These are phyloP conservation scores for Eucommia ulmoides DNA, from an alignment of 257 asterid species.

Conservation along the genomic window DNA sequence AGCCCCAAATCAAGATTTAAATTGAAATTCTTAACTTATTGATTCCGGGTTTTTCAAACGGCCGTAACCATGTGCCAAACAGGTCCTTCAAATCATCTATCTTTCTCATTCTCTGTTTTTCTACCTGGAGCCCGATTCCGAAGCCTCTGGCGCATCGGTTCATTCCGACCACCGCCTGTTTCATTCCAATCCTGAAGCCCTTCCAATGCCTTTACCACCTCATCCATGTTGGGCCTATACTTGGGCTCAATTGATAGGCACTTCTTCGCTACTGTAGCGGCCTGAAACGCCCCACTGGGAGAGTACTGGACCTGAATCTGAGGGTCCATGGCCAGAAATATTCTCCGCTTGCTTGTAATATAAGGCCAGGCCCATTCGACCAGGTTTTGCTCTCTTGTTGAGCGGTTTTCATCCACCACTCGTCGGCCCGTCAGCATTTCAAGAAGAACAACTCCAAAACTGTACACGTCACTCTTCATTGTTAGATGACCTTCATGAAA, in stretches of 20 bases:
- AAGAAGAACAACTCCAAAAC: constrained; percentile 66
- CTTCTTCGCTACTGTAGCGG: constrained; percentile 41
- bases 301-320: constrained; percentile 58
- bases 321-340: constrained; percentile 39
- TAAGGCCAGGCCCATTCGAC: constrained; percentile 61
- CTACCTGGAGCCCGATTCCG: too few relatives aligned
- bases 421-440: constrained; percentile 59
- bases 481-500: constrained; percentile 49
- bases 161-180: neutral
- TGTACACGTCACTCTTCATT: constrained; percentile 56
- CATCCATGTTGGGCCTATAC: constrained; percentile 41
- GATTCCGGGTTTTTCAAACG: too few relatives aligned
- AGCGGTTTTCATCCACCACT: constrained; percentile 55
- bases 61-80: too few relatives aligned
- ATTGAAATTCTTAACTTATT: too few relatives aligned
- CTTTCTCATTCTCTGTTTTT: too few relatives aligned
- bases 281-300: constrained; percentile 24
- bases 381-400: constrained; percentile 55
- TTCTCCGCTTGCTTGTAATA: constrained; percentile 40
- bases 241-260: constrained; percentile 43
- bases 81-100: too few relatives aligned
- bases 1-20: too few relatives aligned
- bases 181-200: constrained; percentile 22
- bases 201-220: constrained; percentile 46
- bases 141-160: too few relatives aligned